phyloP scores from a whole-genome alignment of 2,329 filamentous ascomycete species.

The Trichoderma sp. region DNA sequence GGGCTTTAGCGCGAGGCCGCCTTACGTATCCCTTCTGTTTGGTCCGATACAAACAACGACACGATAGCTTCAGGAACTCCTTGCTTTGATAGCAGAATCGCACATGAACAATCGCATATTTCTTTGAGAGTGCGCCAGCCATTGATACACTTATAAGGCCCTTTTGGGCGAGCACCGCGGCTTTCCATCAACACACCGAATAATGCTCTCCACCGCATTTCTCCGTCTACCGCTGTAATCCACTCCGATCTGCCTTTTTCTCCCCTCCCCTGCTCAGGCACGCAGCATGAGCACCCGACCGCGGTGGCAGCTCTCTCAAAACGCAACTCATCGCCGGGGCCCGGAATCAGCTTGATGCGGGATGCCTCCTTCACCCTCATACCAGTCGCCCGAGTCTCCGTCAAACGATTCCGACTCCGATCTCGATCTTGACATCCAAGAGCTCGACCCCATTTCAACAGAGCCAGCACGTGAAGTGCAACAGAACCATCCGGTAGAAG shows the following conservation, averaged over 20 bases:
- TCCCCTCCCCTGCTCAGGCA: neutral
- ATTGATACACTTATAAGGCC: neutral
- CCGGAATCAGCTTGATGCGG: conserved; percentile 38
- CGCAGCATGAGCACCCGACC: conserved; percentile 28
- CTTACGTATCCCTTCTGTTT: conserved; percentile 21
- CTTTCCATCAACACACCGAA: neutral
- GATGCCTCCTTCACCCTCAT: conserved; percentile 58
- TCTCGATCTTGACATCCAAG: conserved; percentile 73
- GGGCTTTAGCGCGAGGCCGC: conserved; percentile 10
- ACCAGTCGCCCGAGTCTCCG: conserved; percentile 65
- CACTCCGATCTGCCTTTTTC: neutral
- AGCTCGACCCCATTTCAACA: conserved; percentile 68
- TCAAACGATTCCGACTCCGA: conserved; percentile 72
- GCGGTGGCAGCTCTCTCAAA: conserved; percentile 24
- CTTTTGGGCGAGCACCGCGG: neutral
- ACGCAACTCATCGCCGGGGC: conserved; percentile 11
- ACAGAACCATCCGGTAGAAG: conserved; percentile 33
- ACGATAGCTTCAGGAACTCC: neutral
- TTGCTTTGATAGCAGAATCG: neutral
- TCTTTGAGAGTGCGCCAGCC: neutral
- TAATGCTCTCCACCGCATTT: conserved; percentile 11
- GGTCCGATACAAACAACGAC: conserved; percentile 2
- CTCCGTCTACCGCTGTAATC: neutral
- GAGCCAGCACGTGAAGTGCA: conserved; percentile 36
- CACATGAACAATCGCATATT: neutral